These are phyloP conservation scores for Neurospora sp. DNA, from an alignment of 495 filamentous ascomycete species.

Conservation along the genomic window DNA sequence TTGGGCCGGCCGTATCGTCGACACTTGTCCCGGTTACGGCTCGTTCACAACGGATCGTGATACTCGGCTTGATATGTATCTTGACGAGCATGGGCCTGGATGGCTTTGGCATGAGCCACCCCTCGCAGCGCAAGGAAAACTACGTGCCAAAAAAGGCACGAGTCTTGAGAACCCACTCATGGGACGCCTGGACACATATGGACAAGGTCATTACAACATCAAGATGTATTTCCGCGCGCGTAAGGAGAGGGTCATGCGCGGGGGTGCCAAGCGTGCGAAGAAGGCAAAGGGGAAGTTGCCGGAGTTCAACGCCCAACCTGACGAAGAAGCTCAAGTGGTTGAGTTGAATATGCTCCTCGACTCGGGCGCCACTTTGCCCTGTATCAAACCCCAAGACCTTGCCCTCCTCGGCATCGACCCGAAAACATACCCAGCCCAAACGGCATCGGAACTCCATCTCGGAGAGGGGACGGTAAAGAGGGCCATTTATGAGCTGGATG, in stretches of 20 bases:
- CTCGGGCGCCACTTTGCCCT: constrained; percentile 34
- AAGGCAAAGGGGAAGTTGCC: not conserved
- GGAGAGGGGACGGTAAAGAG: constrained; percentile 6
- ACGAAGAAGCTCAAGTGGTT: constrained; percentile 3
- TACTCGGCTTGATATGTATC: constrained; percentile 33
- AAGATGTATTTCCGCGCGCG: constrained; percentile 19
- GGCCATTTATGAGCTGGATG: constrained; percentile 33
- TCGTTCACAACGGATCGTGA: constrained; percentile 27
- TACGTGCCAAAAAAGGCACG: constrained; percentile 20
- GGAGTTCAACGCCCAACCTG: not conserved
- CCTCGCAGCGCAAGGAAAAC: constrained; percentile 10
- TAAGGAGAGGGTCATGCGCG: constrained; percentile 1
- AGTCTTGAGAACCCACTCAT: constrained; percentile 13
- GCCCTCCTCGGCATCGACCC: constrained; percentile 21
- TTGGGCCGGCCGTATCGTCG: constrained; percentile 36
- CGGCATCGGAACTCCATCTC: constrained; percentile 3
- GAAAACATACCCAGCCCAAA: constrained; percentile 28
- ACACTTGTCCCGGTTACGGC: constrained; percentile 24
- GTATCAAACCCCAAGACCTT: constrained; percentile 26
- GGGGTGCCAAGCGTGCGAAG: not conserved
- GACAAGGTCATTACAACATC: constrained; percentile 17
- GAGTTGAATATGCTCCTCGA: constrained; percentile 28
- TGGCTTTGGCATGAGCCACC: constrained; percentile 44
- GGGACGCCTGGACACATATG: constrained; percentile 6
- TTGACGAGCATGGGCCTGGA: constrained; percentile 25